These are phyloP conservation scores for Abelmoschus esculentus DNA, from an alignment of 345 rosid species.

Conservation along the genomic window DNA sequence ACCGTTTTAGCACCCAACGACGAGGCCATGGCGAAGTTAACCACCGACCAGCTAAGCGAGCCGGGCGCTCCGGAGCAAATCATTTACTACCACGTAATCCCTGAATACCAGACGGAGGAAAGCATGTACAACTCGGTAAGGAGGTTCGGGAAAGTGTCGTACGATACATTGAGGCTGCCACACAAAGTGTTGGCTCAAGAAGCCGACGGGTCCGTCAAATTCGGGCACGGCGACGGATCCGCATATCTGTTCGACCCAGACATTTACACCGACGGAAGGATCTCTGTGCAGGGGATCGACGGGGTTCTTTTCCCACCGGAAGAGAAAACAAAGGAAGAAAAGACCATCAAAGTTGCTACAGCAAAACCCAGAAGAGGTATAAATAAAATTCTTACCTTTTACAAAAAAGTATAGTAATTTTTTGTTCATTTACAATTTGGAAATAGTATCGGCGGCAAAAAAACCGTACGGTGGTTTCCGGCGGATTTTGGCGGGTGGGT, in stretches of 20 bases:
- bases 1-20: constrained; percentile 74
- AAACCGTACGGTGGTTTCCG: no score
- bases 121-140: constrained; percentile 76
- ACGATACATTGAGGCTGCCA: constrained; percentile 62
- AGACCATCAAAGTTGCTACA: no score
- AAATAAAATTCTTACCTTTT: no score
- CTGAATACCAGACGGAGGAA: constrained; percentile 79
- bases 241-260: constrained; percentile 57
- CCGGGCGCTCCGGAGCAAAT: constrained; percentile 69
- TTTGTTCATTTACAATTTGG: no score
- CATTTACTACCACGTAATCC: constrained; percentile 17
- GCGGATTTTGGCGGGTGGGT: no score
- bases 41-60: constrained; percentile 66
- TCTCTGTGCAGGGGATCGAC: constrained; percentile 72
- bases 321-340: constrained; percentile 20
- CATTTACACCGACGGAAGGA: constrained; percentile 69
- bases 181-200: constrained; percentile 54
- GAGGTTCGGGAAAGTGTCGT: constrained; percentile 55
- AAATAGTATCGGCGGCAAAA: no score
- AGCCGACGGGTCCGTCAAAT: constrained; percentile 50
- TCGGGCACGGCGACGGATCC: constrained; percentile 34
- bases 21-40: constrained; percentile 78
- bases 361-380: no score
- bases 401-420: no score
- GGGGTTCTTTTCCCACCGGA: constrained; percentile 22